A percentile compares a stretch with the other conserved stretches of the same genome.
Conservation (phyloP, 78 protist genomes). For the Dictyostelium citrinum region DNA sequence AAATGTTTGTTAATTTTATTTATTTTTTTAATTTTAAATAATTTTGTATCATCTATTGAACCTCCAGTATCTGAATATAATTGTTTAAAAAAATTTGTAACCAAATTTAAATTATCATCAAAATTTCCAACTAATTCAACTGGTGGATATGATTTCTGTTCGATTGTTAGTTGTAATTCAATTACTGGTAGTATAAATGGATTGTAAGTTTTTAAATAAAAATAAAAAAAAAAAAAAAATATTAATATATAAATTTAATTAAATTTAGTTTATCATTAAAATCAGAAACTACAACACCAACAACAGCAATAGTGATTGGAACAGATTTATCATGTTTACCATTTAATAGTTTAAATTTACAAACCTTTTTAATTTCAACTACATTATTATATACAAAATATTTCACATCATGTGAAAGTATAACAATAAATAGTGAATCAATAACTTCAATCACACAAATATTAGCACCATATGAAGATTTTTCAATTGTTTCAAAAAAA, state of each 20-base stretch:
- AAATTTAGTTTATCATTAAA: neutral
- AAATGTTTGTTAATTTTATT: neutral
- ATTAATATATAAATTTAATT: neutral
- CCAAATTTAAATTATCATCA: neutral
- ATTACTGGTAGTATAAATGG: neutral
- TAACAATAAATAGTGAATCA: neutral
- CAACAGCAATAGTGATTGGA: neutral
- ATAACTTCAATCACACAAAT: neutral
- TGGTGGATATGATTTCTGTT: neutral
- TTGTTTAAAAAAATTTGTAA: neutral
- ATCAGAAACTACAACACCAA: neutral
- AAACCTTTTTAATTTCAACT: neutral
- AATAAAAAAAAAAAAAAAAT: neutral
- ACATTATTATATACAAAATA: neutral
- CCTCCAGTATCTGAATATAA: neutral
- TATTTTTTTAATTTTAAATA: neutral
- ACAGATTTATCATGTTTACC: neutral
- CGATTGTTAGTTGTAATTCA: neutral
- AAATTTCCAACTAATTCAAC: neutral
- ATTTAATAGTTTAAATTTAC: neutral
- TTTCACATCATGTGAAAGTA: neutral
- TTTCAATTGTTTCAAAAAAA: neutral
- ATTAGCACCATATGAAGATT: neutral
- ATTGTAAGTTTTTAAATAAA: neutral
- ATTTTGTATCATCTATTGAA: neutral